Conservation (phyloP, 306 rosid genomes). For the Ochetophila trinervis region DNA sequence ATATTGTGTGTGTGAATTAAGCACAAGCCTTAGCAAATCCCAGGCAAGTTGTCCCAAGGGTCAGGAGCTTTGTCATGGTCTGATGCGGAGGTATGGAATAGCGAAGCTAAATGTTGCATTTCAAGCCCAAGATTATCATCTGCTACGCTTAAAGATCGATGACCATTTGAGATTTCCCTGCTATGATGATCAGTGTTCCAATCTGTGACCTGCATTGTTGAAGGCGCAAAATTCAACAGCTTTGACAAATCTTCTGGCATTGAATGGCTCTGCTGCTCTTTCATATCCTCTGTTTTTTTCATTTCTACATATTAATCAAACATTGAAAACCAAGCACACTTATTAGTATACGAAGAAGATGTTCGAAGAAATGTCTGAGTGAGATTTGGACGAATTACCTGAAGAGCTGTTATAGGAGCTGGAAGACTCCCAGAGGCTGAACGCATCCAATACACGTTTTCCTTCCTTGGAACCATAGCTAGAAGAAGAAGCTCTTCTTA, state of each 20-base stretch:
- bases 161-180: constrained; percentile 35
- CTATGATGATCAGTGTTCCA: constrained; percentile 37
- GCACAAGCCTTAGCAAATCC: constrained; percentile 41
- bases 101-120: constrained; percentile 54
- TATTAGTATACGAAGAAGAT: neutral
- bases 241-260: constrained; percentile 58
- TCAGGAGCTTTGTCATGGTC: constrained; percentile 33
- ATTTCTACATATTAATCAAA: constrained; percentile 29
- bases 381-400: constrained; percentile 19
- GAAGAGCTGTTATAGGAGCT: constrained; percentile 40
- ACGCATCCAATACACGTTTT: constrained; percentile 36
- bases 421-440: constrained; percentile 33
- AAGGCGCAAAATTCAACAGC: constrained; percentile 46
- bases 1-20: too few species aligned
- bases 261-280: constrained; percentile 28
- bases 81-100: constrained; percentile 46
- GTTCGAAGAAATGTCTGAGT: neutral
- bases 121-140: constrained; percentile 50
- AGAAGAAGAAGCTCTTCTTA: constrained; percentile 24
- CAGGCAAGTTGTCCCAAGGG: constrained; percentile 74
- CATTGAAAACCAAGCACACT: neutral
- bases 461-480: constrained; percentile 41
- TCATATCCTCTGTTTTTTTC: constrained; percentile 47
- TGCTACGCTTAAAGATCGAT: constrained; percentile 39
- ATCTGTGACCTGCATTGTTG: constrained; percentile 36